phyloP scores from a whole-genome alignment of 1,139 yeast species.

The Kurtzmaniella natalensis region DNA sequence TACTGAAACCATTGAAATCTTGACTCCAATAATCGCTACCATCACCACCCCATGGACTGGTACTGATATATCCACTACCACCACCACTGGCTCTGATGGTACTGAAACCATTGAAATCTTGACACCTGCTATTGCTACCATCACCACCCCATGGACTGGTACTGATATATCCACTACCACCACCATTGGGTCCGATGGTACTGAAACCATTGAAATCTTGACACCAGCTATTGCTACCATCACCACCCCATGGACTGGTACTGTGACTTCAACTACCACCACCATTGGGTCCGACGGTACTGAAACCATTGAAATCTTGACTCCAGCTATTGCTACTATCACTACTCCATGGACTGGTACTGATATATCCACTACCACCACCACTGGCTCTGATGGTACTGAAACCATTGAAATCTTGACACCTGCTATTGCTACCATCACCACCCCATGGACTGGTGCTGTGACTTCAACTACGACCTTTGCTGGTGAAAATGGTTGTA shows the following conservation, averaged over 20 bases:
- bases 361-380: not conserved
- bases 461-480: not conserved
- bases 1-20: too few species aligned
- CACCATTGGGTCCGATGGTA: not conserved
- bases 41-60: not conserved
- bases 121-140: not conserved
- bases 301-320: not conserved
- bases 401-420: not conserved
- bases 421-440: not conserved
- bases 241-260: not conserved
- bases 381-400: not conserved
- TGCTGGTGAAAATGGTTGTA: not conserved
- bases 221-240: not conserved
- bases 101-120: not conserved
- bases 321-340: not conserved
- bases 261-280: not conserved
- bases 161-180: not conserved
- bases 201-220: not conserved
- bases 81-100: not conserved
- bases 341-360: not conserved
- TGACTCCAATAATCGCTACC: not conserved
- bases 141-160: not conserved
- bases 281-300: not conserved
- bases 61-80: not conserved
- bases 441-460: not conserved